Evolutionary conservation across 257 asterid species (phyloP), one percentile per base, ranked within the genome.

Genomic region (Jacaranda mimosifolia): DNA sequence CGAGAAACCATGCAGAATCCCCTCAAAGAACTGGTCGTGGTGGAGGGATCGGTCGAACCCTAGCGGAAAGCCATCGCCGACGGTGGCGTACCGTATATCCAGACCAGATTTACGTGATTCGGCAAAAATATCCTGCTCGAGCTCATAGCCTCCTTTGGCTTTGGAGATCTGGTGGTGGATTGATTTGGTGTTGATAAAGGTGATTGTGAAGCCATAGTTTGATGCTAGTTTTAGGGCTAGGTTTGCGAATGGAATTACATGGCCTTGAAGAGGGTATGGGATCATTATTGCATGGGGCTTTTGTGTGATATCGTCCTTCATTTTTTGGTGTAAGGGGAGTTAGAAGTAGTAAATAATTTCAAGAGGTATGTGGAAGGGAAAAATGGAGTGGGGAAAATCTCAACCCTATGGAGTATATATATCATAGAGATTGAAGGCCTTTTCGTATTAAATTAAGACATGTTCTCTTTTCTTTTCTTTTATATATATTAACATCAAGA

Each of bases 241-340:
- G 56, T 79, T 70, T n/a, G 70, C 80, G 49, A 60, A 76, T 0
- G 90, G 90, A 53, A 73, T 81, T 12, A 86, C 79, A 42, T 86
- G 90, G 67, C 87, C 90, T 76, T 86, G 90, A 8, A 83, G 79
- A 35, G 87, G 87, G 71, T 72, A 81, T 39, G 88, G 63, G 40
- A 86, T 15, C 74, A 86, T 64, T 39, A 86, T 19, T 63, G 82
- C 85, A 67, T 83, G 85, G 15, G 81, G 77, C 36, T 78, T 83
- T 63, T 52, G 64, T 32, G 10, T 57, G 0, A 13, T 57, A 3
- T 78, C 57, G 3, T 55, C 57, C 85, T 77, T 83, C 39, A 68
- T 63, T 70, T 77, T 9, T 19, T 73, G 71, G 14, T 38, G 7
- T 5, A 3, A 19, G 6, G 0, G 10, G n/a, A 53, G 5, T 55